These are phyloP conservation scores for Hypoxylon sp. DNA, from an alignment of 2,329 filamentous ascomycete genomes.

Conservation along the genomic window DNA sequence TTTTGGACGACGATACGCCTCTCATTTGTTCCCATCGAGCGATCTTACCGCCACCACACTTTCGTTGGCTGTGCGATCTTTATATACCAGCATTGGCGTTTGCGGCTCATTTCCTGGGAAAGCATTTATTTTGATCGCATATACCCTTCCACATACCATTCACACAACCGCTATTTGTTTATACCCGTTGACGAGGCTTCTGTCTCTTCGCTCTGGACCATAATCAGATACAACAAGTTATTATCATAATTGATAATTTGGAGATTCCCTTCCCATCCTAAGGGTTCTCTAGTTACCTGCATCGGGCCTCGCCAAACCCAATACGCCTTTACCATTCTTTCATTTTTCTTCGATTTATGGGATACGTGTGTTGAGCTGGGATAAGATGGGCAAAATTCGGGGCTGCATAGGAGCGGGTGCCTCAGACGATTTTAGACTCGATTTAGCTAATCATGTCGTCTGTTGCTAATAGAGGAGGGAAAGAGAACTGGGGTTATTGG, in stretches of 20 bases:
- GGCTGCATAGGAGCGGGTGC: background rate
- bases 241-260: constrained; percentile 41
- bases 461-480: constrained; percentile 13
- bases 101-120: constrained; percentile 31
- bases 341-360: constrained; percentile 12
- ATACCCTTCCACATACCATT: constrained; percentile 38
- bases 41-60: constrained; percentile 16
- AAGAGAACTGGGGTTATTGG: constrained; percentile 4
- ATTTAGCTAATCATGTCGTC: constrained; percentile 9
- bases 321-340: constrained; percentile 7
- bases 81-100: constrained; percentile 42
- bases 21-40: constrained; percentile 34
- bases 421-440: constrained; percentile 3
- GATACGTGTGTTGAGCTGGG: constrained; percentile 11
- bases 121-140: constrained; percentile 34
- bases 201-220: constrained; percentile 19
- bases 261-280: background rate
- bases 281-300: constrained; percentile 5
- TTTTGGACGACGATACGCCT: constrained; percentile 37
- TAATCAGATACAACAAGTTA: constrained; percentile 27
- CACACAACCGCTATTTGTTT: constrained; percentile 27
- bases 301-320: constrained; percentile 18
- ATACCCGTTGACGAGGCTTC: constrained; percentile 36
- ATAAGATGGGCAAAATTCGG: background rate
- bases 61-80: constrained; percentile 23